Evolutionary conservation across 192 early-diverging fungal genomes (phyloP).

Genomic region (Piromyces sp.): DNA sequence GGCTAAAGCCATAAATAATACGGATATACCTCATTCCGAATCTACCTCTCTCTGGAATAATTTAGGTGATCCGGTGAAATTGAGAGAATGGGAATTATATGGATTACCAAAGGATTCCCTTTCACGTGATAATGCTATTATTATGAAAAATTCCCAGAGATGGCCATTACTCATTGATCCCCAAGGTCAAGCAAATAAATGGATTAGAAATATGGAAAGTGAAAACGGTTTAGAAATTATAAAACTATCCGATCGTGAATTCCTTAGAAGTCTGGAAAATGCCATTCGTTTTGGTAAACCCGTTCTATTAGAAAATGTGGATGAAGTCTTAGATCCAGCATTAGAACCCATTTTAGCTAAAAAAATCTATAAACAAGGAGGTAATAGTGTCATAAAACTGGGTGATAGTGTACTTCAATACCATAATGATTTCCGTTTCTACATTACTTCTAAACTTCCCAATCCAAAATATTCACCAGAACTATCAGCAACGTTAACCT

Average conservation of each 20-base stretch:
- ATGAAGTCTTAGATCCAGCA: conserved; percentile 36
- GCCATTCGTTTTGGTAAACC: conserved; percentile 44
- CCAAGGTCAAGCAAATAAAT: conserved; percentile 49
- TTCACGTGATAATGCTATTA: conserved; percentile 40
- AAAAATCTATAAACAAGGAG: conserved; percentile 44
- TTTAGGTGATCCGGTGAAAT: conserved; percentile 35
- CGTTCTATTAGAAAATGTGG: conserved; percentile 34
- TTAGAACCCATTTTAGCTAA: conserved; percentile 32
- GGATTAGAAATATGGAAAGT: conserved; percentile 50
- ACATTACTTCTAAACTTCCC: conserved; percentile 42
- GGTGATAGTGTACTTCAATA: conserved; percentile 45
- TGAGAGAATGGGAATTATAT: conserved; percentile 33
- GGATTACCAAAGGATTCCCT: conserved; percentile 40
- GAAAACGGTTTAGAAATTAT: conserved; percentile 30
- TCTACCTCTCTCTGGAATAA: conserved; percentile 24
- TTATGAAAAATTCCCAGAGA: conserved; percentile 28
- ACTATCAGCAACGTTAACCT: conserved; percentile 32
- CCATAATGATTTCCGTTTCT: conserved; percentile 41
- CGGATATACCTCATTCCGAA: conserved; percentile 25
- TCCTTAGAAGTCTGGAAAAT: conserved; percentile 37
- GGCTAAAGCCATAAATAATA: conserved; percentile 16
- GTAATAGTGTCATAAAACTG: conserved; percentile 35
- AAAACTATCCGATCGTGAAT: conserved; percentile 39
- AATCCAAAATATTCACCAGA: conserved; percentile 43
- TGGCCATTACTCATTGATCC: conserved; percentile 46